Percentiles rank a stretch among this genome's conserved stretches.
Evolutionary conservation across 2,329 filamentous ascomycete species (phyloP).

Genomic region (Aspergillus ochraceoroseus): DNA sequence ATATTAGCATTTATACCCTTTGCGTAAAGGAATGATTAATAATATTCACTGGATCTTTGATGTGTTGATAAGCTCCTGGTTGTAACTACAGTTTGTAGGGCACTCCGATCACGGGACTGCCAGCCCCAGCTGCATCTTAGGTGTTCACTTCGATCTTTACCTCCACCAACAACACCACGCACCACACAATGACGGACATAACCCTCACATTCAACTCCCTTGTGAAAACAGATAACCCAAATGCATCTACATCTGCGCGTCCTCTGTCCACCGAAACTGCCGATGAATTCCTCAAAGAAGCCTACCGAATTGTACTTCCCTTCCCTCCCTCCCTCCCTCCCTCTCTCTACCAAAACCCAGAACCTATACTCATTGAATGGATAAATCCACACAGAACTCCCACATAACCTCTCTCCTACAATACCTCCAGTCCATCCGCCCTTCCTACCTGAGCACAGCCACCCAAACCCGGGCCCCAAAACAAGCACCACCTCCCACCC

Average conservation of each 20-base stretch:
- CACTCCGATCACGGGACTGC: conserved; percentile 16
- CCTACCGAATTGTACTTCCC: conserved; percentile 71
- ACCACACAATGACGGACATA: conserved; percentile 40
- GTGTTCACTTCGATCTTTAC: too few species aligned
- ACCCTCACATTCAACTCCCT: conserved; percentile 37
- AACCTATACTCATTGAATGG: too few species aligned
- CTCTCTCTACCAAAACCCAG: too few species aligned
- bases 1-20: conserved; percentile 21
- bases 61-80: too few species aligned
- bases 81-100: conserved; percentile 15
- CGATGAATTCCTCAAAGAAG: conserved; percentile 88
- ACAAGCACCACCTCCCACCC: conserved; percentile 37
- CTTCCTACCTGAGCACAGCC: conserved; percentile 67
- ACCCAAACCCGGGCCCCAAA: conserved; percentile 57
- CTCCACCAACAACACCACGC: conserved; percentile 8
- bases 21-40: too few species aligned
- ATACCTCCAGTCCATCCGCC: conserved; percentile 77
- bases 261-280: conserved; percentile 42
- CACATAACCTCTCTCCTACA: conserved; percentile 75
- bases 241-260: conserved; percentile 13
- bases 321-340: conserved; percentile 5
- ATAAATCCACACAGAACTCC: conserved; percentile 76
- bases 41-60: too few species aligned
- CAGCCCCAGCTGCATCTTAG: conserved; percentile 12
- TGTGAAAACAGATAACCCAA: conserved; percentile 23